Conservation (phyloP, 306 rosid genomes). For the Lathyrus sativus region DNA sequence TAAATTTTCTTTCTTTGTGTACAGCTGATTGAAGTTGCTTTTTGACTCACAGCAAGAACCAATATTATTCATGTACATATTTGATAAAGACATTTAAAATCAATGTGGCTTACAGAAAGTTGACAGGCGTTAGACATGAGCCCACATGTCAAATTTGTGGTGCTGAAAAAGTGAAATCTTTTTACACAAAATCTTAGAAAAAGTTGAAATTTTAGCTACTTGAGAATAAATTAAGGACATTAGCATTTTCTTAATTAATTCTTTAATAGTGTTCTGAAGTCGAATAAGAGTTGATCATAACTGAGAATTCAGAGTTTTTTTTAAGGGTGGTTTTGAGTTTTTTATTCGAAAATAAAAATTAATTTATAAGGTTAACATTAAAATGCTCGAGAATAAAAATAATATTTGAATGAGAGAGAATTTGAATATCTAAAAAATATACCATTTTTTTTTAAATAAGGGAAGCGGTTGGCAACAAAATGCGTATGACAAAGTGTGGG, state of each 20-base stretch:
- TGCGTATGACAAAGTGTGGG: too few relatives aligned
- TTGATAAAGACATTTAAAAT: background rate
- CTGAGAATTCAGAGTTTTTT: too few relatives aligned
- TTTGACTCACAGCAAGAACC: constrained; percentile 26
- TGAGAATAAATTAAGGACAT: background rate
- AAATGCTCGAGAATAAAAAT: too few relatives aligned
- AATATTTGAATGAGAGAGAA: too few relatives aligned
- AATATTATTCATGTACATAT: constrained; percentile 4
- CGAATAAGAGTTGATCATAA: too few relatives aligned
- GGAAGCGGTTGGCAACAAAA: too few relatives aligned
- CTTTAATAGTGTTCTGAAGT: background rate
- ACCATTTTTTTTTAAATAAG: too few relatives aligned
- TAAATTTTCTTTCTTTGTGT: constrained; percentile 5
- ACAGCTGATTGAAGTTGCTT: constrained; percentile 1
- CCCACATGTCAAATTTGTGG: constrained; percentile 41
- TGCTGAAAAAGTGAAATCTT: constrained; percentile 27
- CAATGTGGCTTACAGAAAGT: constrained; percentile 14
- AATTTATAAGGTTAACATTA: too few relatives aligned
- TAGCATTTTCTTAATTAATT: background rate
- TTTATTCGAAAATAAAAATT: too few relatives aligned
- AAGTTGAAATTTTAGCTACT: background rate
- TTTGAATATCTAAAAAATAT: too few relatives aligned
- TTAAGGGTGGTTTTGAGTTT: too few relatives aligned
- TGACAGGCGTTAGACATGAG: constrained; percentile 24
- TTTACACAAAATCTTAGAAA: background rate